Conservation (phyloP, 2,329 filamentous ascomycete species). For the Helotiales sp. region DNA sequence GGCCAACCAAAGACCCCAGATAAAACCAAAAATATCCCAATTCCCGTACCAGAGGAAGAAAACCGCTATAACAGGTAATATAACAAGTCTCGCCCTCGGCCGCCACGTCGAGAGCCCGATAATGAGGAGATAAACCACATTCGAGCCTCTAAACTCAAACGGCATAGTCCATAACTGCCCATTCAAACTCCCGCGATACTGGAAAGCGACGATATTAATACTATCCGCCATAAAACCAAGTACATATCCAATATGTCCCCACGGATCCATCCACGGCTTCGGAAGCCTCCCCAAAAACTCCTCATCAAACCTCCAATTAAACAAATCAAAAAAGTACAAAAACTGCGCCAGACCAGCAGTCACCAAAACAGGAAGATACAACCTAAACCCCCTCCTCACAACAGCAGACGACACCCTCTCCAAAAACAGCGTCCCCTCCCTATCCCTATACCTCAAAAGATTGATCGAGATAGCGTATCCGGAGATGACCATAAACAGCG, state of each 20-base stretch:
- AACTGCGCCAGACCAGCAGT: background rate
- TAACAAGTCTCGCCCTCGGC: background rate
- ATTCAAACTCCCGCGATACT: background rate
- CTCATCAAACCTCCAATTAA: conserved; percentile 1
- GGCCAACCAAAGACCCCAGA: conserved; percentile 1
- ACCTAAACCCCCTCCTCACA: background rate
- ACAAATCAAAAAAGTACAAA: conserved; percentile 1
- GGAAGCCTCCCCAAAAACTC: background rate
- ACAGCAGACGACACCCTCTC: background rate
- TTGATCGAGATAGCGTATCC: background rate
- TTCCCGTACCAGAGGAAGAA: conserved; percentile 1
- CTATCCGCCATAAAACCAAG: background rate
- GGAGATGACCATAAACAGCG: background rate
- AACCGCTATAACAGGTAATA: background rate
- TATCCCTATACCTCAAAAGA: background rate
- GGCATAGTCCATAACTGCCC: background rate
- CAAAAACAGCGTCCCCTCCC: background rate
- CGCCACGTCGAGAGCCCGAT: background rate
- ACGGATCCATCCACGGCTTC: background rate
- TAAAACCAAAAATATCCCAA: conserved; percentile 4
- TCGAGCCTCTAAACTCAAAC: background rate
- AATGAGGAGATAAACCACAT: background rate
- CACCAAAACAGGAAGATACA: conserved; percentile 3
- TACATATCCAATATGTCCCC: background rate
- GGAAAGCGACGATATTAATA: background rate